Conservation (phyloP, 2,329 filamentous ascomycete genomes). For the Aspergillus costaricaensis region DNA sequence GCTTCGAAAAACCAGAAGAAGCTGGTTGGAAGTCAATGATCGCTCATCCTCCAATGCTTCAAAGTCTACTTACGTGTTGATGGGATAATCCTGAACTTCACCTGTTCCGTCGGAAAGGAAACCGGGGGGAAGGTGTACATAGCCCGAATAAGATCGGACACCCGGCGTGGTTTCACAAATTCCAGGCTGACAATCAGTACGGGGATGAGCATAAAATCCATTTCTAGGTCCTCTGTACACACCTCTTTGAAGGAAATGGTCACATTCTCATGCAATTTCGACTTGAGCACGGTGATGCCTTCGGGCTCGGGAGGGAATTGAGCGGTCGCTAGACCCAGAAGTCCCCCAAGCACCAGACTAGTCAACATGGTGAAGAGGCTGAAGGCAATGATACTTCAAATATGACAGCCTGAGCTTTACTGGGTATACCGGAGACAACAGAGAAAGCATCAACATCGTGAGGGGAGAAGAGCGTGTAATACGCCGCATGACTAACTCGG, state of each 20-base stretch:
- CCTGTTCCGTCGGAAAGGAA: background rate
- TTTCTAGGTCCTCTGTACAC: background rate
- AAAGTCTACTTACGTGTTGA: background rate
- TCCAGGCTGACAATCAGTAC: background rate
- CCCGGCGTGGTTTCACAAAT: slow-evolving; percentile 7
- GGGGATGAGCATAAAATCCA: no score
- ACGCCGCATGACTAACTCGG: background rate
- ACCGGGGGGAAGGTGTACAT: background rate
- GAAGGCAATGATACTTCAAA: background rate
- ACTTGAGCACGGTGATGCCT: background rate
- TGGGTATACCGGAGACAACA: no score
- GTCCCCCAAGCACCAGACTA: background rate
- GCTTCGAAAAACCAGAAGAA: slow-evolving; percentile 49
- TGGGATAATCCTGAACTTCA: slow-evolving; percentile 3
- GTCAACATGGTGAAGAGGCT: background rate
- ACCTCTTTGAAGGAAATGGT: slow-evolving; percentile 3
- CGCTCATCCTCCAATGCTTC: background rate
- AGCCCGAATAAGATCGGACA: slow-evolving; percentile 2
- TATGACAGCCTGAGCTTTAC: background rate
- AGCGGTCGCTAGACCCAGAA: background rate
- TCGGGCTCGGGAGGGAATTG: slow-evolving; percentile 2
- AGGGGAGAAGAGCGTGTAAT: background rate
- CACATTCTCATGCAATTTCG: slow-evolving; percentile 5
- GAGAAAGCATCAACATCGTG: background rate
- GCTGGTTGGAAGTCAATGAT: background rate